Evolutionary conservation across 768 basidiomycete genomes (phyloP).

Genomic region (Sporobolomyces pararoseus): DNA sequence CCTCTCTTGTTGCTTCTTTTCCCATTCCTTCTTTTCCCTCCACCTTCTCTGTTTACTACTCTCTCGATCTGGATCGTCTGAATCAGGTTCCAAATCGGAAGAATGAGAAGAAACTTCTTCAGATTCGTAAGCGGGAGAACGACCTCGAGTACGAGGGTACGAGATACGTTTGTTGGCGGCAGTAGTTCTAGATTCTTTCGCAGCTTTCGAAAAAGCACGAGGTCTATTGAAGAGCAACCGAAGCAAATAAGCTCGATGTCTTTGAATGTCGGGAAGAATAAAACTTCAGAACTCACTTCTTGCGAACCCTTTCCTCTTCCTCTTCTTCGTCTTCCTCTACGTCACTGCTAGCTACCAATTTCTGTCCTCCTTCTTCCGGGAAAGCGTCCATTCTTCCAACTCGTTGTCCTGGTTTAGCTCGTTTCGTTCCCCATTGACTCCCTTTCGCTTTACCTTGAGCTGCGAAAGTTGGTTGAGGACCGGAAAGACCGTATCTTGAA

Average conservation of each 20-base stretch:
- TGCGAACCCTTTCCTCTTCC: neutral
- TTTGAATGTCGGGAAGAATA: neutral
- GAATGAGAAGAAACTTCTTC: neutral
- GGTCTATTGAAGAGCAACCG: neutral
- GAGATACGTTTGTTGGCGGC: neutral
- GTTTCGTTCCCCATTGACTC: slow-evolving; percentile 3
- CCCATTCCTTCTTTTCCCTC: neutral
- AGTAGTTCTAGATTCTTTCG: neutral
- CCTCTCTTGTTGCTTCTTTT: neutral
- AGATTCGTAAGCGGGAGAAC: neutral
- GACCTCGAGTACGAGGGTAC: neutral
- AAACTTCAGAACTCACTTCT: neutral
- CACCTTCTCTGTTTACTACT: neutral
- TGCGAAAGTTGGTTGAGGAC: slow-evolving; percentile 12
- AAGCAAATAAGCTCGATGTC: too few relatives aligned
- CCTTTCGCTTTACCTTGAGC: slow-evolving; percentile 20
- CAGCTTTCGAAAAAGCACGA: neutral
- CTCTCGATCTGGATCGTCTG: slow-evolving; percentile 32
- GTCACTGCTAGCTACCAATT: neutral
- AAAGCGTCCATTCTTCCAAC: slow-evolving; percentile 18
- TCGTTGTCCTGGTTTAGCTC: slow-evolving; percentile 12
- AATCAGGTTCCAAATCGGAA: slow-evolving; percentile 16
- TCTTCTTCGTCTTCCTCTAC: neutral
- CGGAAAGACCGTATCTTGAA: neutral
- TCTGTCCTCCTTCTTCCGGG: slow-evolving; percentile 2